Base-by-base conservation (phyloP, 306 rosid species). In the Cajanus cajan region DNA sequence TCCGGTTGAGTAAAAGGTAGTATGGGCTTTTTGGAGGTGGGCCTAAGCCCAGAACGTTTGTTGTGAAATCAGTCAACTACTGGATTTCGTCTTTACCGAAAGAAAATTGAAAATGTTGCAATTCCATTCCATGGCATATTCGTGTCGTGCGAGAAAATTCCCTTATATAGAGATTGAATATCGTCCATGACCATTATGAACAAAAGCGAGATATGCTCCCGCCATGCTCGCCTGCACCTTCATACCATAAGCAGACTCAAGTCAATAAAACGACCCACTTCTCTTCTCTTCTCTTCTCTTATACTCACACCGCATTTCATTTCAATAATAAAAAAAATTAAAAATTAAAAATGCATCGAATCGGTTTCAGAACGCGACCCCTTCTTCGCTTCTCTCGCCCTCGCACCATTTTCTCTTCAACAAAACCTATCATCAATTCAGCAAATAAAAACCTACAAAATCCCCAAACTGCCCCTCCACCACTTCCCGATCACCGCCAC, bases 331-430 rank as follows among this genome's bases (percentile, higher is more conserved):
- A 28, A 28, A 28, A 1, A 28, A 28, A 28, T 28, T 1, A 28
- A 28, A 28, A 28, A 28, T 28, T 28, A 18, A 45, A 47, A 44
- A 91, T 95, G 93, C 87, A 85, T 73, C 93, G 96, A 63, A 58
- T 87, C 79, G 78, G 81, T 78, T 82, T 72, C 21, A 85, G 86
- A 84, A 77, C 80, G 24, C 86, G 82, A 78, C 80, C 89, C 80
- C 51, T 66, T 77, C 74, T 81, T 73, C 90, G 87, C 74, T 80
- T 79, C 68, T 84, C 79, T 82, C 65, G n/a, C 39, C 84, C 37
- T 63, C 88, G 85, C 37, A 66, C 2, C 12, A 63, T 64, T 51
- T 89, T 91, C 9, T 81, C 78, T 4, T 70, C 71, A 3, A 48
- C n/a, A 9, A 59, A 79, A 47, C 15, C 69, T 34, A 37, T 6